These are phyloP conservation scores for Ilex asprella DNA, from an alignment of 257 asterid genomes.

Conservation along the genomic window DNA sequence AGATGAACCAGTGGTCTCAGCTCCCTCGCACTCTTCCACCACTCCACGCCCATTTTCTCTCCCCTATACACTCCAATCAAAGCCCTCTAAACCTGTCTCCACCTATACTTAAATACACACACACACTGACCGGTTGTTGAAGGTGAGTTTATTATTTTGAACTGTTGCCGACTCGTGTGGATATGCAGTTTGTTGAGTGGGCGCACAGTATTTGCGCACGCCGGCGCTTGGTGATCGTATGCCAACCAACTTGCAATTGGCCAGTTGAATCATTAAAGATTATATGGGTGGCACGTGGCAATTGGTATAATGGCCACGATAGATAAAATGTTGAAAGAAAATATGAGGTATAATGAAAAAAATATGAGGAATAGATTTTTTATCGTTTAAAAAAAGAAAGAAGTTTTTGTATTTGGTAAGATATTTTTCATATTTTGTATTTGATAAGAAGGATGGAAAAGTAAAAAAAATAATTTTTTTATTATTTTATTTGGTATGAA, in stretches of 20 bases:
- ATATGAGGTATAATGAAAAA: too few species aligned
- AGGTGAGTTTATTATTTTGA: neutral
- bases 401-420: too few species aligned
- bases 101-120: neutral
- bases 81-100: neutral
- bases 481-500: too few species aligned
- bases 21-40: conserved; percentile 37
- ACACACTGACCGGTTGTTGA: neutral
- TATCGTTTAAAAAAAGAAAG: too few species aligned
- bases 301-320: too few species aligned
- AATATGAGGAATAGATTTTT: too few species aligned
- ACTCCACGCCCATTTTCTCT: conserved; percentile 20
- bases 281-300: too few species aligned
- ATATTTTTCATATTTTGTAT: too few species aligned
- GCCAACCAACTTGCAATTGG: conserved; percentile 14
- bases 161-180: neutral
- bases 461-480: too few species aligned
- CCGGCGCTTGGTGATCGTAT: conserved; percentile 24
- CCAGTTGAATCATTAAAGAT: too few species aligned
- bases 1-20: conserved; percentile 55
- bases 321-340: too few species aligned
- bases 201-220: conserved; percentile 26
- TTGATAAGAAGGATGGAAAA: too few species aligned
- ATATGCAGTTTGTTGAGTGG: neutral
- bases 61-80: neutral